A percentile compares a stretch with the other conserved stretches of the same genome.
These are phyloP conservation scores for Kurtzmaniella quercitrusa DNA, from an alignment of 1,139 yeast species.

Conservation along the genomic window DNA sequence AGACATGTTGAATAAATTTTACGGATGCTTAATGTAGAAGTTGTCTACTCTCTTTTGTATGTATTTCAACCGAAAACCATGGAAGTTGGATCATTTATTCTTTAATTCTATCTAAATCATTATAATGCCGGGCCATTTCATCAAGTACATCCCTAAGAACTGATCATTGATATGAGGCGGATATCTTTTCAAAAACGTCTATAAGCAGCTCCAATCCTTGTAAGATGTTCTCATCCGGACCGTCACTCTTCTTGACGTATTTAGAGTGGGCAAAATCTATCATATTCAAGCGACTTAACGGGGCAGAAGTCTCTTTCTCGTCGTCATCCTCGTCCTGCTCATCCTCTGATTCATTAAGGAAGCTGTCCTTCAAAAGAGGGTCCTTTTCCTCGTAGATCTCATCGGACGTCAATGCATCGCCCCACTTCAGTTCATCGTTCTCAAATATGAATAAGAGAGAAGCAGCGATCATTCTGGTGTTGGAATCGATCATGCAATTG, in stretches of 20 bases:
- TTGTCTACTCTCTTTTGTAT: too few relatives aligned
- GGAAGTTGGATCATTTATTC: too few relatives aligned
- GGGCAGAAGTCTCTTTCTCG: slow-evolving; percentile 20
- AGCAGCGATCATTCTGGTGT: slow-evolving; percentile 67
- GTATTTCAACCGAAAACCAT: too few relatives aligned
- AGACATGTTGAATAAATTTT: neutral
- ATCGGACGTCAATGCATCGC: slow-evolving; percentile 17
- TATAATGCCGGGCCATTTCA: neutral
- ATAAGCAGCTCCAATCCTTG: slow-evolving; percentile 64
- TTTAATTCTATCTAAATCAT: too few relatives aligned
- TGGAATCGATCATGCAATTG: slow-evolving; percentile 58
- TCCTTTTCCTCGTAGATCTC: slow-evolving; percentile 30
- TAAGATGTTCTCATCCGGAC: slow-evolving; percentile 67
- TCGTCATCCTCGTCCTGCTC: slow-evolving; percentile 30
- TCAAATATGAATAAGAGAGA: slow-evolving; percentile 76
- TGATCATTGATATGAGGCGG: neutral
- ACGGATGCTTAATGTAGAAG: neutral
- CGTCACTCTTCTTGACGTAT: slow-evolving; percentile 50
- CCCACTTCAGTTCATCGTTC: slow-evolving; percentile 54
- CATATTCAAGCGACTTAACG: slow-evolving; percentile 53
- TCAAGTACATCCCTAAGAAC: neutral
- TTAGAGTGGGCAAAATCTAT: slow-evolving; percentile 92
- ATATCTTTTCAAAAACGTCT: slow-evolving; percentile 28
- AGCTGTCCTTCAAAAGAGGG: slow-evolving; percentile 32
- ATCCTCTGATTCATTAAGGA: slow-evolving; percentile 21